Evolutionary conservation across 345 rosid species (phyloP), one percentile per base, ranked within the genome.

Genomic region (Tarenaya hassleriana): DNA sequence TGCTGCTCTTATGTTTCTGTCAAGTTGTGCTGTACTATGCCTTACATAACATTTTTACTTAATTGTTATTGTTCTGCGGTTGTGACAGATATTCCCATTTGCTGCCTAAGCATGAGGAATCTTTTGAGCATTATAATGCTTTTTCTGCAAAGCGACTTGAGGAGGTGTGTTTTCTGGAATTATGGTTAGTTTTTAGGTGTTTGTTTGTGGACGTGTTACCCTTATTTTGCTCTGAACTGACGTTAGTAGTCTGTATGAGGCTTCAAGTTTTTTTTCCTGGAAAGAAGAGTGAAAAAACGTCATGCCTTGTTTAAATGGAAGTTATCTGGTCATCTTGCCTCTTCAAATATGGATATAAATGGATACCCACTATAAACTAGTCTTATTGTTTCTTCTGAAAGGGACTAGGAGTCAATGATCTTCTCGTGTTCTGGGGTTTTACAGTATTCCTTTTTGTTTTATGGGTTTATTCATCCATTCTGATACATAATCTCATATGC

Each of bases 91-190:
- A 76, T 69, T 73, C 85, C 32, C 99, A 94, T 83, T 72, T 94
- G 73, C 89, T 88, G 58, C 97, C 99, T 15, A 86, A 69, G 74
- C 94, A 86, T 34, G 95, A 88, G 48, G 97, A 86, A 47, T 80
- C 89, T 41, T 74, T 88, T 66, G 95, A 83, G 60, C 88, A 88
- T 68, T 89, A 86, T 73, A 75, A 69, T 60, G 58, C 69, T 14
- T 77, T 70, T 68, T 78, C 87, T 14, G 64, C 80, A 50, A 94
- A 83, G 71, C 76, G 94, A 53, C 75, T 94, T 62, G 97, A 94
- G 57, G 99, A 83, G 94, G 97, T 94, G 84, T 55, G 19, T 8
- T 43, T 51, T 16, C 14, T 39, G 8, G 16, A 39, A 44, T 27
- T 34, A 11, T 47, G 41, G 34, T 6, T 31, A 44, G 33, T 47